phyloP scores from a whole-genome alignment of 2,329 filamentous ascomycete genomes.

The Magnaporthales sp. region DNA sequence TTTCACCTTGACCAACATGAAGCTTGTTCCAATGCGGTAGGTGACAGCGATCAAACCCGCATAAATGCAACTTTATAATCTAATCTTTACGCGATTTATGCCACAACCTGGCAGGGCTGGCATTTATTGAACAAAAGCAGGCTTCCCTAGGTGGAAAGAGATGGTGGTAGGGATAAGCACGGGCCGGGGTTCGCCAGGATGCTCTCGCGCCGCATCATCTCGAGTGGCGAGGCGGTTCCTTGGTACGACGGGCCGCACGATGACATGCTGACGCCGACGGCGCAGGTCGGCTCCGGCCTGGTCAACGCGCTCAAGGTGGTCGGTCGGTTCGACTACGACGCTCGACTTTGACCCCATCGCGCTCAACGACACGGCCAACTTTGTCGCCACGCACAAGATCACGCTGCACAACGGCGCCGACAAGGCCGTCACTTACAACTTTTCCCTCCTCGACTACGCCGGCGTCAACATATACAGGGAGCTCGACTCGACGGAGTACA shows the following conservation, averaged over 20 bases:
- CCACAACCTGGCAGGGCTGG: background rate
- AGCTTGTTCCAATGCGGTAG: background rate
- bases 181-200: constrained; percentile 19
- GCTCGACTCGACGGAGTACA: background rate
- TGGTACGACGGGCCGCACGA: constrained; percentile 14
- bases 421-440: constrained; percentile 24
- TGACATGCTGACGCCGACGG: constrained; percentile 14
- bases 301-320: constrained; percentile 31
- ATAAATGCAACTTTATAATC: background rate
- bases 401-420: constrained; percentile 27
- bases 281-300: constrained; percentile 29
- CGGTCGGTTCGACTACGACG: constrained; percentile 23
- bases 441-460: constrained; percentile 20
- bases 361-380: constrained; percentile 35
- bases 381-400: constrained; percentile 19
- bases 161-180: constrained; percentile 22
- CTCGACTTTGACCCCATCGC: constrained; percentile 28
- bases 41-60: background rate
- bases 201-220: constrained; percentile 22
- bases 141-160: background rate
- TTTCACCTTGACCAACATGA: background rate
- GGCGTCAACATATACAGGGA: constrained; percentile 24
- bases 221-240: constrained; percentile 20
- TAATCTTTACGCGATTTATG: background rate
- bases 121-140: background rate